Base-by-base conservation (phyloP, 2,329 filamentous ascomycete species). In the Dactylellina leptospora region DNA sequence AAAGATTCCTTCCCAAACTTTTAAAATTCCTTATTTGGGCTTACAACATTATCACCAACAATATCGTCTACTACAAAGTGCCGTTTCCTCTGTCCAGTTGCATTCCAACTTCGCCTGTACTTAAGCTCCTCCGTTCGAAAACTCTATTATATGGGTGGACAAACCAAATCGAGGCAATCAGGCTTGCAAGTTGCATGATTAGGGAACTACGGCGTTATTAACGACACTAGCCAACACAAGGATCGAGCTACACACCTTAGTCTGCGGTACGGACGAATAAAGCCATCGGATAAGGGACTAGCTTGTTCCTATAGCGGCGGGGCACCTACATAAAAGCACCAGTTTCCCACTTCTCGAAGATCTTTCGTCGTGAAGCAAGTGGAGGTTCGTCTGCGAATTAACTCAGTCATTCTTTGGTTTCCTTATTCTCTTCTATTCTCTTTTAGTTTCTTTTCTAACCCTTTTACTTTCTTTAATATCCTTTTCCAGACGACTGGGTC, bases 111-210 rank as follows among this genome's bases (percentile, higher is more conserved):
- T 51, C 27, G 23, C 22, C 11, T 13, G 16, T 53, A 20, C 30
- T 62, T 61, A 56, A 47, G 53, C 53, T 53, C 58, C 66, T 58
- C 66, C 44, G 58, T 58, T 40, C 27, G 42, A 63, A 63, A 44
- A 44, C 40, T 38, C 27, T 36, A 42, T 42, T 53, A 54, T 44
- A 4, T 10, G 66, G 66, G 50, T 62, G 28, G 44, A 59, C 53
- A 22, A 48, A 51, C 66, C 66, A 23, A 58, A 63, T 70, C 56
- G 40, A 50, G 64, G 48, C 48, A 42, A 3, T 38, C 20, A 5
- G 23, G 48, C 25, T 48, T 40, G 50, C 13, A 40, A 18, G 40
- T 10, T 61, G 45, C 63, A 61, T 44, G 50, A 50, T 53, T 25
- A 47, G 50, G 47, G 20, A 53, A 58, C 66, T 53, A 56, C 51